phyloP scores from a whole-genome alignment of 805 yeast species.

The Zygoascus bituminiphila region DNA sequence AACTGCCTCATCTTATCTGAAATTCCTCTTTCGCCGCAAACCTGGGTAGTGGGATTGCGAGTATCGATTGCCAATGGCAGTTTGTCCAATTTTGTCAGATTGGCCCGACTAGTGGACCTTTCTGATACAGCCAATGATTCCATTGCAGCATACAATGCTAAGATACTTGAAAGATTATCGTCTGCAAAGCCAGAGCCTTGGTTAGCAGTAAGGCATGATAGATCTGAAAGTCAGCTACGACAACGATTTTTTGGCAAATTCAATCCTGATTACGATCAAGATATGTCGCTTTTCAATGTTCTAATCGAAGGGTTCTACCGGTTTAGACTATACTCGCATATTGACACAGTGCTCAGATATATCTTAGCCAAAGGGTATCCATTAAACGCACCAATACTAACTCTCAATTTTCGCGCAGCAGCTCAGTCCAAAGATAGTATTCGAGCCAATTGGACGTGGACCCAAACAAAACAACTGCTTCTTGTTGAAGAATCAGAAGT shows the following conservation, averaged over 20 bases:
- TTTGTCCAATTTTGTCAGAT: constrained; percentile 4
- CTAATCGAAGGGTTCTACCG: constrained; percentile 14
- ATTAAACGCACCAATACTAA: constrained; percentile 12
- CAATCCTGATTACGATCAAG: background rate
- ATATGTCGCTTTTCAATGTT: constrained; percentile 4
- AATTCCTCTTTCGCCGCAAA: constrained; percentile 12
- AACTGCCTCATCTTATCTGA: constrained; percentile 22
- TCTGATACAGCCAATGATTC: background rate
- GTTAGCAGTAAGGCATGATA: background rate
- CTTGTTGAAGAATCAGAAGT: background rate
- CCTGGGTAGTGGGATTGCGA: constrained; percentile 12
- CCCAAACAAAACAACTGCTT: constrained; percentile 5
- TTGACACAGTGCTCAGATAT: constrained; percentile 11
- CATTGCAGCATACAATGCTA: background rate
- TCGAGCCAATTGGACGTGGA: constrained; percentile 18
- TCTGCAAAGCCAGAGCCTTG: background rate
- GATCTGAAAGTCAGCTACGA: background rate
- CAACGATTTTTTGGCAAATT: background rate
- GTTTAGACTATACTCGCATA: constrained; percentile 8
- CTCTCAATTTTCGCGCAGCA: constrained; percentile 19
- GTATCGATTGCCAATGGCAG: constrained; percentile 11
- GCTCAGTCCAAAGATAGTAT: constrained; percentile 13
- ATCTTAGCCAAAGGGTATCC: constrained; percentile 3
- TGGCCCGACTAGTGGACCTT: constrained; percentile 10
- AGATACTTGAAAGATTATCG: background rate